Conservation (phyloP, 441 rosid genomes). For the Gossypium schwendimanii region DNA sequence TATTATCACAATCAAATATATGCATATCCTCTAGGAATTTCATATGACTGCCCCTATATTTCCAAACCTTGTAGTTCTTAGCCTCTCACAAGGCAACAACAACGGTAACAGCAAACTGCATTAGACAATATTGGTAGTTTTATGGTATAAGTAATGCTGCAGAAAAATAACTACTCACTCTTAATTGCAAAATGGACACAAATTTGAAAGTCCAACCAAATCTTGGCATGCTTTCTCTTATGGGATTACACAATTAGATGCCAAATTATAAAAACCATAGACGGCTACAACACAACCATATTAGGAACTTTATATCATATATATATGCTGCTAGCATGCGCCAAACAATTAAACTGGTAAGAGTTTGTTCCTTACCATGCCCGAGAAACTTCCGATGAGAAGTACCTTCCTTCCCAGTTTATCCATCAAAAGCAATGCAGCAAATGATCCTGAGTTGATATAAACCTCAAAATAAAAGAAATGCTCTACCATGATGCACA, state of each 20-base stretch:
- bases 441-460: slow-evolving; percentile 38
- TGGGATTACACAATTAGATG: background rate
- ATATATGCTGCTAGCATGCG: background rate
- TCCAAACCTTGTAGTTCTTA: background rate
- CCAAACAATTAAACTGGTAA: background rate
- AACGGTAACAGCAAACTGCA: background rate
- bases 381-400: slow-evolving; percentile 63
- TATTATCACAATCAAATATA: background rate
- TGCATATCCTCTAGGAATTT: background rate
- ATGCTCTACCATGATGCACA: background rate
- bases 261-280: slow-evolving; percentile 2
- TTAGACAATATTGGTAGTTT: background rate
- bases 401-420: slow-evolving; percentile 64
- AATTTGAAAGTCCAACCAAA: background rate
- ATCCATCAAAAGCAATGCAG: slow-evolving; percentile 64
- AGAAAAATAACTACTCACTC: background rate
- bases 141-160: background rate
- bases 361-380: slow-evolving; percentile 40
- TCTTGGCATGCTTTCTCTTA: background rate
- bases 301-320: background rate
- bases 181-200: background rate
- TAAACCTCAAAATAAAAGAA: slow-evolving; percentile 11
- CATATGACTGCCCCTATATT: background rate
- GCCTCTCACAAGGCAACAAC: background rate
- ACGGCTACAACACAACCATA: background rate